A percentile compares a stretch with the other conserved stretches of the same genome.
Conservation (phyloP, 371 early-diverging fungal genomes). For the Syncephalis plumigaleata region DNA sequence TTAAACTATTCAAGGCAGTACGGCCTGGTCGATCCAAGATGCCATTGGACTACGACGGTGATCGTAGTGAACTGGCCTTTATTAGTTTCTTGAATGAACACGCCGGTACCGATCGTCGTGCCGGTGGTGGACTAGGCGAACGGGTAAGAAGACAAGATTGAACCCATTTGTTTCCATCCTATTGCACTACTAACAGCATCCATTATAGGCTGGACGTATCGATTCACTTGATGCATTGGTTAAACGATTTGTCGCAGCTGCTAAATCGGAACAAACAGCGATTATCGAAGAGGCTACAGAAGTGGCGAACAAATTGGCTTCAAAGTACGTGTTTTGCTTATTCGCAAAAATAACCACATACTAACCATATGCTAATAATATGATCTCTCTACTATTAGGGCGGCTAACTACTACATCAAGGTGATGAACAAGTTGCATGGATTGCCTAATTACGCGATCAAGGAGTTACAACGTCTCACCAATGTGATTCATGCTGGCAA, state of each 20-base stretch:
- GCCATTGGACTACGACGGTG: slow-evolving; percentile 56
- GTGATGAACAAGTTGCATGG: slow-evolving; percentile 50
- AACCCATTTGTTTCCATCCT: slow-evolving; percentile 1
- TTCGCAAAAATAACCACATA: neutral
- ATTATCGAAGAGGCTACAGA: neutral
- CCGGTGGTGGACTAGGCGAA: slow-evolving; percentile 52
- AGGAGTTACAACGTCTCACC: slow-evolving; percentile 46
- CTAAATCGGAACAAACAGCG: slow-evolving; percentile 2
- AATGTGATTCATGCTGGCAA: slow-evolving; percentile 42
- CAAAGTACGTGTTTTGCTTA: slow-evolving; percentile 1
- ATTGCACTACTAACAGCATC: too few relatives aligned
- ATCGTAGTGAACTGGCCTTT: slow-evolving; percentile 65
- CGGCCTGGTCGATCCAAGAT: slow-evolving; percentile 32
- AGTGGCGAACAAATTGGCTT: neutral
- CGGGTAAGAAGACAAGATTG: slow-evolving; percentile 11
- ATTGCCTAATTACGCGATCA: slow-evolving; percentile 30
- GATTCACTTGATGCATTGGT: slow-evolving; percentile 44
- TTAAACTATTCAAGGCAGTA: slow-evolving; percentile 64
- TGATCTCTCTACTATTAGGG: too few relatives aligned
- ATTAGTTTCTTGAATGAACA: slow-evolving; percentile 79
- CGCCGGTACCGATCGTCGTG: slow-evolving; percentile 59
- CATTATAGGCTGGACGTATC: slow-evolving; percentile 47
- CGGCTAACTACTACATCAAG: slow-evolving; percentile 50
- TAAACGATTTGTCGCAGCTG: slow-evolving; percentile 34
- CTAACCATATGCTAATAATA: neutral